Evolutionary conservation across 495 filamentous ascomycete genomes (phyloP).

Genomic region (Echria macrotheca): DNA sequence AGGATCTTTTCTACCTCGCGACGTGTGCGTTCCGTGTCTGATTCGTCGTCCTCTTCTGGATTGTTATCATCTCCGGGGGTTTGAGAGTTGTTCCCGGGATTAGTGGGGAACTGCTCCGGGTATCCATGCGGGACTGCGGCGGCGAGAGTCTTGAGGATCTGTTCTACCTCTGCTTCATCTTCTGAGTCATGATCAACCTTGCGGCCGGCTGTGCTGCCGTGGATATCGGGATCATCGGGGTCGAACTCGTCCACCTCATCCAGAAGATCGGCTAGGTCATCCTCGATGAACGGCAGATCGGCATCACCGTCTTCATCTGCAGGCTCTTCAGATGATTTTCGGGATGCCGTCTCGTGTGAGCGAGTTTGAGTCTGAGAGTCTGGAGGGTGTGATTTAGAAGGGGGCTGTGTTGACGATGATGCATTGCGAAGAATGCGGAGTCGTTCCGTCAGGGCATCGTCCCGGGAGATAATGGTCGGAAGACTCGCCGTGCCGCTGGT

Average conservation of each 20-base stretch:
- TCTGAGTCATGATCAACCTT: constrained; percentile 22
- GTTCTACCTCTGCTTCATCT: no score
- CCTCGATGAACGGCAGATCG: constrained; percentile 1
- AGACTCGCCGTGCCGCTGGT: neutral
- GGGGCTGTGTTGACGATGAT: no score
- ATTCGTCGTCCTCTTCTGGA: constrained; percentile 25
- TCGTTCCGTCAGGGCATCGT: constrained; percentile 39
- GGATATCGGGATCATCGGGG: constrained; percentile 10
- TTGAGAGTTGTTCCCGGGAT: neutral
- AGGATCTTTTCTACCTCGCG: constrained; percentile 32
- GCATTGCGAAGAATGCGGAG: constrained; percentile 40
- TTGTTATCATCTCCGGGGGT: neutral
- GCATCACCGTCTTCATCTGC: neutral
- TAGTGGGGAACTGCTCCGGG: constrained; percentile 22
- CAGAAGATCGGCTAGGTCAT: constrained; percentile 35
- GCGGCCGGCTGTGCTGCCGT: neutral
- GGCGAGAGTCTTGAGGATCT: no score
- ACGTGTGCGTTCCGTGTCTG: constrained; percentile 37
- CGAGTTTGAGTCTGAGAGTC: constrained; percentile 4
- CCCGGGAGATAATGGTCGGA: constrained; percentile 25
- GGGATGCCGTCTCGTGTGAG: no score
- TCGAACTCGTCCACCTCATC: constrained; percentile 25
- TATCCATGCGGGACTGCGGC: no score
- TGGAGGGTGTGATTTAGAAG: no score
- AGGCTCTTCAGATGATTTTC: no score